A percentile compares a stretch with the other conserved stretches of the same genome.
phyloP scores from a whole-genome alignment of 148 eudicot species.

The Beta vulgaris region DNA sequence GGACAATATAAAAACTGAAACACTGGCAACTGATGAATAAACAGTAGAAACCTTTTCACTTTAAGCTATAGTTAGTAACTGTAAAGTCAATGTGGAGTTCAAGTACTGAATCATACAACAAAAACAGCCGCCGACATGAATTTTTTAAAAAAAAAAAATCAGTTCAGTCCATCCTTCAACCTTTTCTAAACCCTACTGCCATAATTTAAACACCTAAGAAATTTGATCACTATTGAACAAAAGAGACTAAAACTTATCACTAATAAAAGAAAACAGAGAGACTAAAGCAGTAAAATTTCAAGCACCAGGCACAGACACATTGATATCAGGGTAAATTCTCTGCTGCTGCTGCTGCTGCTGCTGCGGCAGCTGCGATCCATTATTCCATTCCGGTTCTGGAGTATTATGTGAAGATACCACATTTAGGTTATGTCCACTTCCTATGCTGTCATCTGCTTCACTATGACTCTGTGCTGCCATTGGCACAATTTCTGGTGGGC shows the following conservation, averaged over 20 bases:
- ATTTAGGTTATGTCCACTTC: slow-evolving; percentile 38
- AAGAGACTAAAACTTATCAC: slow-evolving; percentile 1
- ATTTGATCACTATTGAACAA: not conserved
- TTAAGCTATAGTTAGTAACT: not conserved
- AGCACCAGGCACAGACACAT: slow-evolving; percentile 29
- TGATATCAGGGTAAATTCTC: slow-evolving; percentile 34
- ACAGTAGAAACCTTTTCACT: not conserved
- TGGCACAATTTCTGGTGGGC: slow-evolving; percentile 8
- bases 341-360: slow-evolving; percentile 22
- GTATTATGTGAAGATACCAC: slow-evolving; percentile 33
- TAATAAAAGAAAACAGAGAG: not conserved
- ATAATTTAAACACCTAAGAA: not conserved
- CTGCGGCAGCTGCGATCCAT: slow-evolving; percentile 24
- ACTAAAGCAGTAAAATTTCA: slow-evolving; percentile 4
- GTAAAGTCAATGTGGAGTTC: slow-evolving; percentile 11
- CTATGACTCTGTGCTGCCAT: slow-evolving; percentile 21
- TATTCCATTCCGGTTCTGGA: slow-evolving; percentile 28
- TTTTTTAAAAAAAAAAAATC: too few relatives aligned
- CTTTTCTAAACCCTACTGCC: not conserved
- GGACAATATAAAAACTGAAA: not conserved
- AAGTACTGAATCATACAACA: slow-evolving; percentile 15
- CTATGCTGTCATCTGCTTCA: slow-evolving; percentile 39
- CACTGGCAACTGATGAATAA: not conserved
- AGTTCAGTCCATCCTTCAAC: not conserved
- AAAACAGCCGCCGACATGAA: not conserved